These are phyloP conservation scores for Isoetes taiwanensis DNA, from an alignment of 75 land plant genomes.

Conservation along the genomic window DNA sequence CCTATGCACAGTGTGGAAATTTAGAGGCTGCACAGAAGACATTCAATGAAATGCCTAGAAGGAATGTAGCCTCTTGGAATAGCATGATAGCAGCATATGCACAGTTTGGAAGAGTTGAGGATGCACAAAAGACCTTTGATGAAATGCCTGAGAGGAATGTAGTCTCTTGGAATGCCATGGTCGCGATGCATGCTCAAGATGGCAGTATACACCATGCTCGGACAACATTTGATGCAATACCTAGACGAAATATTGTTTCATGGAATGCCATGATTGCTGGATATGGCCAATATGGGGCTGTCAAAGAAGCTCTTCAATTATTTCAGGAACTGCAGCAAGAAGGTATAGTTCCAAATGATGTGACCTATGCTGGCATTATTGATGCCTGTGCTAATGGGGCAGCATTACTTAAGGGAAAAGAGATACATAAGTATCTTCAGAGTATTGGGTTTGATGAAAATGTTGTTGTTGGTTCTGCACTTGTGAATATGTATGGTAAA, in stretches of 20 bases:
- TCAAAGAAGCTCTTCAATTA: no score
- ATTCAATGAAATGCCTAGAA: not conserved
- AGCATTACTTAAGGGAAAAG: no score
- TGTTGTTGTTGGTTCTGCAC: not conserved
- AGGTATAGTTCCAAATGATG: no score
- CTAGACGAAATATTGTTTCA: constrained; percentile 26
- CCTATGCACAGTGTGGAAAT: not conserved
- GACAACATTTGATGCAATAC: constrained; percentile 28
- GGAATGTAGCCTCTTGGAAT: no score
- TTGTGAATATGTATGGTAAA: constrained; percentile 2
- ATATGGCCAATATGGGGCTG: constrained; percentile 18
- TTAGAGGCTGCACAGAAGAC: not conserved
- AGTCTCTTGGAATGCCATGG: constrained; percentile 31
- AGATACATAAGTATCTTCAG: no score
- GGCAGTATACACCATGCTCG: constrained; percentile 16
- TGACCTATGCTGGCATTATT: no score
- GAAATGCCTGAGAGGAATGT: constrained; percentile 12
- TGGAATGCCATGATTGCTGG: constrained; percentile 43
- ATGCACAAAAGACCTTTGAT: constrained; percentile 18
- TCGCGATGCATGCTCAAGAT: constrained; percentile 20
- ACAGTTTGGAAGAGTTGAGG: constrained; percentile 2
- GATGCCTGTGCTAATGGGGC: no score
- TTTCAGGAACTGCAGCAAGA: no score
- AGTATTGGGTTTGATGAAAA: no score
- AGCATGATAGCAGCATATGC: constrained; percentile 25